Percentiles rank a stretch among this genome's conserved stretches.
Conservation (phyloP, 2,329 filamentous ascomycete genomes). For the Cordyceps militaris region DNA sequence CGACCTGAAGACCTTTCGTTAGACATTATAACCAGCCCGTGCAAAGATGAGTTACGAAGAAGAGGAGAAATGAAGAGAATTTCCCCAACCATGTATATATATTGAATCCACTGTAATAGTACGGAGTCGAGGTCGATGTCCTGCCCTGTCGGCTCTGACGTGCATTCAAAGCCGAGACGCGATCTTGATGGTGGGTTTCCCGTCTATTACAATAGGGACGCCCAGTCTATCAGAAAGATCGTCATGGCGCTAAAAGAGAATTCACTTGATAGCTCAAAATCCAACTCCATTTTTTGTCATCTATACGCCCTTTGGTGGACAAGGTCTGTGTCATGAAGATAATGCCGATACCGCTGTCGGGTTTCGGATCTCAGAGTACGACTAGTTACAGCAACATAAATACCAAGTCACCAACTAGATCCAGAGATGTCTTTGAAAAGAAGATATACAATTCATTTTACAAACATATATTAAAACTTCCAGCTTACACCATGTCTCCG, state of each 20-base stretch:
- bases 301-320: neutral
- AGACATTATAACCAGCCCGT: neutral
- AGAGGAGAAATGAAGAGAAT: neutral
- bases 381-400: neutral
- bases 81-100: neutral
- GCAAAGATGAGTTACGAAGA: neutral
- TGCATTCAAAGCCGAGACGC: constrained; percentile 9
- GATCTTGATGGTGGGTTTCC: too few relatives aligned
- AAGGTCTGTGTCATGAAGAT: neutral
- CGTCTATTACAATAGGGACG: too few relatives aligned
- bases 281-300: neutral
- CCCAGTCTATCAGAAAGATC: neutral
- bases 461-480: neutral
- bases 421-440: too few relatives aligned
- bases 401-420: too few relatives aligned
- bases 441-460: neutral
- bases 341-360: constrained; percentile 3
- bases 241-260: neutral
- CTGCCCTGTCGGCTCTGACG: neutral
- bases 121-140: neutral
- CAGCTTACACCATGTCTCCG: constrained; percentile 15
- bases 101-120: neutral
- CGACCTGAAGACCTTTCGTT: neutral
- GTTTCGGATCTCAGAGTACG: neutral
- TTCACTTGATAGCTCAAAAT: neutral